phyloP scores from a whole-genome alignment of 192 early-diverging fungal genomes.

The Coemansia asiatica region DNA sequence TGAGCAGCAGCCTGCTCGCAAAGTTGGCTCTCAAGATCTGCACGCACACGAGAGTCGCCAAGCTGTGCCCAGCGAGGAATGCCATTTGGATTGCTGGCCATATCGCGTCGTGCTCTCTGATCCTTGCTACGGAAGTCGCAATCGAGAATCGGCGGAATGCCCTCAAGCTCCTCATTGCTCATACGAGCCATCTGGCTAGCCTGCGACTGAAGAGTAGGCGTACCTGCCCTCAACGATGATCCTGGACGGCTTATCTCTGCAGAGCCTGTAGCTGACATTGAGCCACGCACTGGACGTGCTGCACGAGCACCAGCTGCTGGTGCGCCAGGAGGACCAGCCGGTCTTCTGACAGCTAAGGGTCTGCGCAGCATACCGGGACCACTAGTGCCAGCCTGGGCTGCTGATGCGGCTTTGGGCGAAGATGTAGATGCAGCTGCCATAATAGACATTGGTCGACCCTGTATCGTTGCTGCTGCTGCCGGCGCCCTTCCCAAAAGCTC shows the following conservation, averaged over 20 bases:
- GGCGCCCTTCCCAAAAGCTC: slow-evolving; percentile 43
- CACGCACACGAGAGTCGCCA: slow-evolving; percentile 33
- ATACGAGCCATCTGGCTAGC: slow-evolving; percentile 37
- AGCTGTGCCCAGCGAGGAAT: slow-evolving; percentile 57
- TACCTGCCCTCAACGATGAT: slow-evolving; percentile 21
- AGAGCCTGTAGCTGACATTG: slow-evolving; percentile 7
- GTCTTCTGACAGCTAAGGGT: slow-evolving; percentile 49
- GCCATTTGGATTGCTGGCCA: slow-evolving; percentile 66
- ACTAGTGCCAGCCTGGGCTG: not conserved
- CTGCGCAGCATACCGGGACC: slow-evolving; percentile 47
- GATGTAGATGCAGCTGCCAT: not conserved
- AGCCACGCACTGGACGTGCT: slow-evolving; percentile 17
- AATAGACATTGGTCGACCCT: not conserved
- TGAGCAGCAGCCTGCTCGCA: slow-evolving; percentile 62
- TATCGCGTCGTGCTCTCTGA: slow-evolving; percentile 67
- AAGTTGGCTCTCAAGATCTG: slow-evolving; percentile 54
- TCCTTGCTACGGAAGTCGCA: slow-evolving; percentile 69
- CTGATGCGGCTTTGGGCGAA: not conserved
- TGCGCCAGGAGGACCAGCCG: slow-evolving; percentile 10
- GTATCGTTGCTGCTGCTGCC: not conserved
- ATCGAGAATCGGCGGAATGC: slow-evolving; percentile 62
- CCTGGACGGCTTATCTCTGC: slow-evolving; percentile 25
- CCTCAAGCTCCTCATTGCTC: slow-evolving; percentile 50
- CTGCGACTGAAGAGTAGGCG: slow-evolving; percentile 18
- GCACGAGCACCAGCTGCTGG: slow-evolving; percentile 11